Percentiles rank a stretch among this genome's conserved stretches.
These are phyloP conservation scores for Thraustotheca clavata DNA, from an alignment of 352 stramenopile species.

Conservation along the genomic window DNA sequence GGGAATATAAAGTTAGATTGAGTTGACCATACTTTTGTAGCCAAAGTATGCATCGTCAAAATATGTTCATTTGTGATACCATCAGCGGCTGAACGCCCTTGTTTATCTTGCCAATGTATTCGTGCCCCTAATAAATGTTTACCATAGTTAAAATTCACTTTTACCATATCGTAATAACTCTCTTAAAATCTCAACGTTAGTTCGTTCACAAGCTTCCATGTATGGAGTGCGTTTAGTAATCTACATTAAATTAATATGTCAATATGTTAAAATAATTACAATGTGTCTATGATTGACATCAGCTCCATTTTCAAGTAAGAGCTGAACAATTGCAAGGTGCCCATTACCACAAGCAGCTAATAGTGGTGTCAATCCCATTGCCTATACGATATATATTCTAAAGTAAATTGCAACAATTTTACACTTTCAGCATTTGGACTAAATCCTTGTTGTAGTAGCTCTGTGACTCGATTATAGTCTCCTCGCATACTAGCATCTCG, in stretches of 20 bases:
- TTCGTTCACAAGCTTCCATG: constrained; percentile 48
- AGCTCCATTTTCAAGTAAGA: constrained; percentile 37
- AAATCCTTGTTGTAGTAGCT: constrained; percentile 43
- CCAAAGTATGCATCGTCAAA: constrained; percentile 23
- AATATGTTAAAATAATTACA: neutral
- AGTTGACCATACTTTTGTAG: constrained; percentile 32
- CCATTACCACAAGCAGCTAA: constrained; percentile 44
- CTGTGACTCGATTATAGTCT: constrained; percentile 36
- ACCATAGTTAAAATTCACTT: neutral
- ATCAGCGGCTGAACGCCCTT: constrained; percentile 42
- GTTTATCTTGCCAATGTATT: constrained; percentile 33
- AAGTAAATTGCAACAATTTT: neutral
- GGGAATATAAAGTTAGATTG: constrained; percentile 41
- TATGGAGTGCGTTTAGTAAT: constrained; percentile 46
- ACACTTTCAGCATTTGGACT: constrained; percentile 52
- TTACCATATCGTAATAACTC: constrained; percentile 53
- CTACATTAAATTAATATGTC: neutral
- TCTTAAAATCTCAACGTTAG: constrained; percentile 32
- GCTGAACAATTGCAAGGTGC: constrained; percentile 35
- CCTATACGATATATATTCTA: constrained; percentile 25
- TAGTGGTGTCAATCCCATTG: constrained; percentile 59
- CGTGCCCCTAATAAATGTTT: constrained; percentile 27
- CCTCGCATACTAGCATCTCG: constrained; percentile 54
- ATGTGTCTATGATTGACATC: constrained; percentile 45
- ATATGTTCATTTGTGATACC: constrained; percentile 32